Base-by-base conservation (phyloP, 164 flowering plant genomes). In the Hamamelis virginiana region DNA sequence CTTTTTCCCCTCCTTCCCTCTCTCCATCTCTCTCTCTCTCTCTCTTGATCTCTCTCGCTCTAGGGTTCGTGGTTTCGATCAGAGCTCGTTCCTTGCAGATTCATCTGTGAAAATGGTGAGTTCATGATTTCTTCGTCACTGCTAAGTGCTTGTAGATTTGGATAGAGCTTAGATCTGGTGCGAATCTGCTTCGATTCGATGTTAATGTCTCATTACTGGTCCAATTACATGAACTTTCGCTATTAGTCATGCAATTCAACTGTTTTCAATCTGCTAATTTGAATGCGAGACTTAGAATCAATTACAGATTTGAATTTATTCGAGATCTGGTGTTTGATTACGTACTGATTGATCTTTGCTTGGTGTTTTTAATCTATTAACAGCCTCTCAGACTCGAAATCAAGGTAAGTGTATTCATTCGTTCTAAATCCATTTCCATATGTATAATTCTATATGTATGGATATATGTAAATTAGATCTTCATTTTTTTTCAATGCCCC, bases 311-410 rank as follows among this genome's bases (percentile, higher is more conserved):
- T 61, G 33, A 55, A 38, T 74, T 66, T 19, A 14, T 51, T 33
- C 0, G 64, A 59, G 75, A 81, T 77, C 78, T 74, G 68, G 22
- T 62, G 47, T 73, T 77, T 55, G 46, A 51, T 4, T 60, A 12
- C 53, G 47, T 14, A 61, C 70, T 77, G 65, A 72, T 44, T 70
- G 44, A 33, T 10, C 72, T 63, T 65, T 72, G 64, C 72, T 72
- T 81, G 73, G 16, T 69, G 48, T 67, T 57, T 12, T 59, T 58
- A n/a, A 4, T 68, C 55, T 70, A 53, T 25, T 71, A 44, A 43
- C 89, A 92, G 98, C 98, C 98, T 76, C 95, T 92, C 79, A 77
- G 93, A 83, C 85, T 92, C 47, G 94, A 92, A 73, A 92, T 92
- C 81, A 92, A 92, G 98, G 98, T 92, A 85, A 21, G 64, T 5